Evolutionary conservation across 305 asterid species (phyloP), one percentile per base, ranked within the genome.

Genomic region (Ajuga reptans): DNA sequence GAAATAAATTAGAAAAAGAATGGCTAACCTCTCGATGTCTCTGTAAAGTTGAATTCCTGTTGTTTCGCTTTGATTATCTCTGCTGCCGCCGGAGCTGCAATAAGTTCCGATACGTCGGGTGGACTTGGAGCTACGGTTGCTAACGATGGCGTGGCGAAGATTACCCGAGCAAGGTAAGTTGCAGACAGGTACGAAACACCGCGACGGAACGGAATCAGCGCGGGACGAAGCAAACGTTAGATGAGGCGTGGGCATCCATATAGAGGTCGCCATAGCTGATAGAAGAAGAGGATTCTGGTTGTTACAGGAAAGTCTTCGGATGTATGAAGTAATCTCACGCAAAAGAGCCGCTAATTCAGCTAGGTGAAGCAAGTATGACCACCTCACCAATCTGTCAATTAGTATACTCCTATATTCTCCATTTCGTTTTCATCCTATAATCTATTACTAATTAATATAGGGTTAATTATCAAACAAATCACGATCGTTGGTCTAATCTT

Each of bases 11-110:
- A 27, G 0, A 59, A 36, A 51, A 58, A 1, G 21, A 42, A 21
- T 59, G 42, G 7, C n/a, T 12, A 15, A 87, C 96, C 94, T 84
- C 73, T 89, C 95, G 75, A 87, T 87, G 65, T 89, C 92, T 79
- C 84, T 71, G 79, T 89, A 89, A 39, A 87, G 72, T 79, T 89
- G 90, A 67, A 87, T 75, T 64, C 86, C 95, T 3, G 84, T 80
- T 4, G 75, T 50, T 69, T 83, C 79, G 4, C 71, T 16, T 61
- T 71, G 84, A 34, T 55, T 77, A 47, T 59, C 17, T 31, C 61
- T 61, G 59, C 80, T 65, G 29, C 76, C 80, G 16, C 68, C 78
- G 49, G 81, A 67, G 65, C 61, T 74, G 76, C 83, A 82, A 68
- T 10, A 69, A 18, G 73, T 67, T 52, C 81, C 76, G 79, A 31